A percentile compares a stretch with the other conserved stretches of the same genome.
Conservation (phyloP, 2,329 filamentous ascomycete species). For the Colletotrichum sp. region DNA sequence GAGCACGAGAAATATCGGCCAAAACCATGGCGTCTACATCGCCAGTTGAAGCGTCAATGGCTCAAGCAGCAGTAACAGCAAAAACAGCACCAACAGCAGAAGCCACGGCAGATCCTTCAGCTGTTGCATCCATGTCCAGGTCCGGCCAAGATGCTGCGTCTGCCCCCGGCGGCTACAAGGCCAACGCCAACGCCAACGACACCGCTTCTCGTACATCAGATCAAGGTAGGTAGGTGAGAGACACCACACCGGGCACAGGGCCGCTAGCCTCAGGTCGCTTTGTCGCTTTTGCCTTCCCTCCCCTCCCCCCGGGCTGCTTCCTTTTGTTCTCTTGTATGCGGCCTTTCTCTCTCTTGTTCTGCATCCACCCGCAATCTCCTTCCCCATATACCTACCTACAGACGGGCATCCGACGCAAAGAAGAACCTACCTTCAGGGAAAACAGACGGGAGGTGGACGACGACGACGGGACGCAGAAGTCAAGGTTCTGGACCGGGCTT, state of each 20-base stretch:
- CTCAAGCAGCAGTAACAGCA: background rate
- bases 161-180: background rate
- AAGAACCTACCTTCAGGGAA: background rate
- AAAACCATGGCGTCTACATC: background rate
- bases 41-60: background rate
- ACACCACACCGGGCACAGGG: background rate
- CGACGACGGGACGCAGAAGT: background rate
- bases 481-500: conserved; percentile 13
- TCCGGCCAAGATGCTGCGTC: background rate
- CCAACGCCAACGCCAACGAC: background rate
- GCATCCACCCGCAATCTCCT: background rate
- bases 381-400: background rate
- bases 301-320: background rate
- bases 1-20: background rate
- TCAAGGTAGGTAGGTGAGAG: conserved; percentile 11
- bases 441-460: background rate
- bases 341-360: background rate
- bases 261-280: background rate
- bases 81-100: background rate
- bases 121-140: background rate
- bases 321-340: background rate
- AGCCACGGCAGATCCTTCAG: background rate
- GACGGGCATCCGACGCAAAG: background rate
- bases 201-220: background rate
- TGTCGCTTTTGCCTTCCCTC: background rate